A percentile compares a stretch with the other conserved stretches of the same genome.
Evolutionary conservation across 2,329 filamentous ascomycete genomes (phyloP).

Genomic region (Teratosphaeria destructans): DNA sequence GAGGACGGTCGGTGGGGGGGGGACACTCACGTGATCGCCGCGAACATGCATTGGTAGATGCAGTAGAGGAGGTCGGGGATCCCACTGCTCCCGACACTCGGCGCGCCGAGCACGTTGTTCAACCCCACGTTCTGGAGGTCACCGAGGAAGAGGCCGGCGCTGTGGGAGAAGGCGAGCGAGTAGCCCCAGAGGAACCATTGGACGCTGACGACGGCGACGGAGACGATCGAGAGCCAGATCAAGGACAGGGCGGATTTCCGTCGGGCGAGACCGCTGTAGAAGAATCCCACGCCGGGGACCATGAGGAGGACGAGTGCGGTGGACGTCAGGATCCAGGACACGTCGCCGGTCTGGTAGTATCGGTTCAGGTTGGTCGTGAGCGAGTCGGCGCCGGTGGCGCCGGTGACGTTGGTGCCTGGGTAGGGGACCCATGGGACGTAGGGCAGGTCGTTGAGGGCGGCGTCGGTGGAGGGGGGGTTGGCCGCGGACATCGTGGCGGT

Average conservation of each 20-base stretch:
- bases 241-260: slow-evolving; percentile 82
- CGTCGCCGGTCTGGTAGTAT: slow-evolving; percentile 77
- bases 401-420: slow-evolving; percentile 54
- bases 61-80: slow-evolving; percentile 79
- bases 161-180: slow-evolving; percentile 71
- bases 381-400: slow-evolving; percentile 57
- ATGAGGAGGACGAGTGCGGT: slow-evolving; percentile 78
- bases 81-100: slow-evolving; percentile 61
- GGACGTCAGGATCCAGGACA: slow-evolving; percentile 68
- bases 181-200: slow-evolving; percentile 98
- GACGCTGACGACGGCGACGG: slow-evolving; percentile 68
- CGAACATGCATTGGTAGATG: slow-evolving; percentile 83
- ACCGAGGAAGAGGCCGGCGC: slow-evolving; percentile 65
- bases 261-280: slow-evolving; percentile 82
- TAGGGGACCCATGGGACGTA: slow-evolving; percentile 33
- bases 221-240: slow-evolving; percentile 76
- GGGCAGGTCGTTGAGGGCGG: slow-evolving; percentile 5
- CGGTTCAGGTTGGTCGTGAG: slow-evolving; percentile 65
- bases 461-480: neutral
- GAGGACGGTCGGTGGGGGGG: neutral
- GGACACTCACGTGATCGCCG: slow-evolving; percentile 54
- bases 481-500: neutral
- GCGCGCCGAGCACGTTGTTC: slow-evolving; percentile 60
- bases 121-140: slow-evolving; percentile 72
- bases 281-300: slow-evolving; percentile 89